Conservation (phyloP, 371 early-diverging fungal species). For the Mucor mucedo region DNA sequence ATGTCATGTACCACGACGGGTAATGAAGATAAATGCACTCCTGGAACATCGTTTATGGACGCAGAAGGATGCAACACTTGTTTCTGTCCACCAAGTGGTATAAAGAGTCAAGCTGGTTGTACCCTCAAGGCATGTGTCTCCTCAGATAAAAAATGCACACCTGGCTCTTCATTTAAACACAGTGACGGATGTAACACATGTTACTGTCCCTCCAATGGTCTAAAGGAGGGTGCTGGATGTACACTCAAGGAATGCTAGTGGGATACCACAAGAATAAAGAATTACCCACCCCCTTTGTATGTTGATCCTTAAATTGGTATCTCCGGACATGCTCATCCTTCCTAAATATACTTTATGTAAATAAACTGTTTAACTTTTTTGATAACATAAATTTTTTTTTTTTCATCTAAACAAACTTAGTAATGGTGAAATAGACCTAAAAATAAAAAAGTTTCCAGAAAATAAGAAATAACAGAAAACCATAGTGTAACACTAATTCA, state of each 20-base stretch:
- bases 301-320: too few relatives aligned
- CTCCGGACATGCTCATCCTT: too few relatives aligned
- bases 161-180: neutral
- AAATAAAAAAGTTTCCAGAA: too few relatives aligned
- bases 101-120: constrained; percentile 7
- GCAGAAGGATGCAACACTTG: constrained; percentile 6
- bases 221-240: neutral
- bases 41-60: neutral
- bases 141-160: neutral
- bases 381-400: too few relatives aligned
- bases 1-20: neutral
- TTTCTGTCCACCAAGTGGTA: constrained; percentile 2
- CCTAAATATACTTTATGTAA: too few relatives aligned
- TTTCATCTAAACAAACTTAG: too few relatives aligned
- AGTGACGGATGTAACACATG: constrained; percentile 3
- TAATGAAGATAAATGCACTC: neutral
- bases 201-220: neutral
- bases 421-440: too few relatives aligned
- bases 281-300: too few relatives aligned
- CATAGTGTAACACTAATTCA: too few relatives aligned
- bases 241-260: neutral
- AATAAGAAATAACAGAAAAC: too few relatives aligned
- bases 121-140: neutral
- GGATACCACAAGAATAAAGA: too few relatives aligned
- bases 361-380: too few relatives aligned